Evolutionary conservation across 805 yeast genomes (phyloP), one percentile per base, ranked within the genome.

Genomic region (Peterozyma toletana): DNA sequence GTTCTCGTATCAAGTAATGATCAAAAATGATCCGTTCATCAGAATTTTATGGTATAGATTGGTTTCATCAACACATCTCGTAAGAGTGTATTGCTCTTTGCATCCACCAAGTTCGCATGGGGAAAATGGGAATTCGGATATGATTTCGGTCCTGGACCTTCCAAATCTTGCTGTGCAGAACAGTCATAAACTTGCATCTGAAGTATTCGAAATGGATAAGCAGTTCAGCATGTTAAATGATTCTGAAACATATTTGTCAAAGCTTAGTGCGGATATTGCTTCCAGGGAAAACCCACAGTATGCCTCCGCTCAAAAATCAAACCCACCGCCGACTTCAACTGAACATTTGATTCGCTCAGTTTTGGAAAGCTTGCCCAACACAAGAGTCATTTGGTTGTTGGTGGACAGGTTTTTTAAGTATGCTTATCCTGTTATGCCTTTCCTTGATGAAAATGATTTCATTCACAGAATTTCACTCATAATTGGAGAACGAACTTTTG

Each of bases 381-480:
- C 55, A 18, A 67, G 63, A 39, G 68, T 66, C 0, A 52, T 73
- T 3, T 73, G 79, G 78, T 53, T 68, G 40, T 60, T 68, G 5
- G 43, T 75, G 13, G 63, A 64, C 15, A 57, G 75, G 14, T 76
- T 58, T 48, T 76, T 76, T 52, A 53, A 44, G 4, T 63, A 60
- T 43, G 59, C 71, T 10, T 73, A 75, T 51, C 74, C 77, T 6
- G 67, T 69, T 38, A 53, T 67, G 53, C 80, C 81, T 3, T 71
- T 64, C 42, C 33, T 76, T 33, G 80, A 74, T 47, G 62, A 67
- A 44, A 46, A 45, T 1, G 42, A 59, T 27, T 67, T 66, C 41
- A 50, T 51, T n/a, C 43, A 39, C 3, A 60, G 62, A 21, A 48
- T 73, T n/a, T 31, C 56, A 0, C 53, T 63, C 33, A 63, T 76